Evolutionary conservation across 1,284 basidiomycete species (phyloP), one percentile per base, ranked within the genome.

Genomic region (Cryptococcus jaspeensis): DNA sequence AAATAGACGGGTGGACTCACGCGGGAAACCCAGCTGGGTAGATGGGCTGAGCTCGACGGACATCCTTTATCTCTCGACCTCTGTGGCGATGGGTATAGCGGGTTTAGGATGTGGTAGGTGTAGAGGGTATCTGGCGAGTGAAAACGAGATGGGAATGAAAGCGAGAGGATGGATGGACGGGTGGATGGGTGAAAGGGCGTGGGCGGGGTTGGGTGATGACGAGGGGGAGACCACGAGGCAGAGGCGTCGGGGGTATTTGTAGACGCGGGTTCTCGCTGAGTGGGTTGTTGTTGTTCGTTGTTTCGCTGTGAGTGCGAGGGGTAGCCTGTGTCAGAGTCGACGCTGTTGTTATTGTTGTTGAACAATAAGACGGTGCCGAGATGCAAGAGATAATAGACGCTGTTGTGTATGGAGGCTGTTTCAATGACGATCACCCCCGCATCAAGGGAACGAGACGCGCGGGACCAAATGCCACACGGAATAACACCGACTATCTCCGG

Each of bases 11-110:
- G n/a, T 40, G 5, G n/a, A 78, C 81, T 72, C 58, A 83, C 82
- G 78, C 54, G 79, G 78, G 66, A 84, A 84, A 59, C 81, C 81
- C 56, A 84, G 77, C 71, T 81, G 80, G 59, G 70, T 70, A 46
- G 77, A 72, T 28, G 82, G 82, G 52, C 73, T 76, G 52, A 84
- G 77, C 44, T 76, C 73, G 64, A 80, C 79, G 18, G 79, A 79
- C 79, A 80, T 80, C 15, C 18, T 64, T 40, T n/a, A 7, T 32
- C 20, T n/a, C 32, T 45, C 15, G 18, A 35, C 47, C 35, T 3
- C 28, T n/a, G n/a, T 49, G 47, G 32, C 35, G 25, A n/a, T 49
- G 12, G 32, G 32, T 46, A 6, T 37, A 11, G 16, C 1, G 32
- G 28, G n/a, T 15, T 28, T 1, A 22, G 9, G n/a, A n/a, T n/a